Evolutionary conservation across 2,329 filamentous ascomycete genomes (phyloP).

Genomic region (Cordyceps pruinosa): DNA sequence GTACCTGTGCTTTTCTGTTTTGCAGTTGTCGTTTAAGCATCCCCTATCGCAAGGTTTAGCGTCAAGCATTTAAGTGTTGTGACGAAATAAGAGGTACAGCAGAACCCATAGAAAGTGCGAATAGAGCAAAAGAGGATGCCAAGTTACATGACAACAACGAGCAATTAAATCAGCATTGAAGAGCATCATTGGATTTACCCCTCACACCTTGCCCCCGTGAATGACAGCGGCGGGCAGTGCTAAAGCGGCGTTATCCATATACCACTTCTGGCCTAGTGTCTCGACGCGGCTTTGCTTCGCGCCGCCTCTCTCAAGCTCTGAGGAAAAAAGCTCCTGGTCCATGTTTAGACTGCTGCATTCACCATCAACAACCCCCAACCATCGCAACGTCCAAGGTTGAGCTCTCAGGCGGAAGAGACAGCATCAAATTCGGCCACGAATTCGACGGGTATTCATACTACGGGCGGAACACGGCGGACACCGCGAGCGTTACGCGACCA

Average conservation of each 20-base stretch:
- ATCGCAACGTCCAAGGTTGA: not conserved
- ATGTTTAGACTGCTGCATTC: not conserved
- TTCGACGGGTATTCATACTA: not conserved
- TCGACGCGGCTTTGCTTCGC: not conserved
- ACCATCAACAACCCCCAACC: not conserved
- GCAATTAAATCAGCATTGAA: too few relatives aligned
- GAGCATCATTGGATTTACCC: too few relatives aligned
- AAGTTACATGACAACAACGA: too few relatives aligned
- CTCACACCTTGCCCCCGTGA: too few relatives aligned
- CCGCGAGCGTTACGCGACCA: not conserved
- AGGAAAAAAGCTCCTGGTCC: slow-evolving; percentile 13
- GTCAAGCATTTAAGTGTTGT: too few relatives aligned
- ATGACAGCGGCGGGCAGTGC: not conserved
- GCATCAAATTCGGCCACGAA: not conserved
- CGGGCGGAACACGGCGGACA: not conserved
- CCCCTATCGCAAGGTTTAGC: too few relatives aligned
- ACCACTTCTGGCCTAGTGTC: not conserved
- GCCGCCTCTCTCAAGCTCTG: slow-evolving; percentile 7
- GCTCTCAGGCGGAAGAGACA: not conserved
- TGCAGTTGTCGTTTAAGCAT: too few relatives aligned
- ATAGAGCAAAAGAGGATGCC: too few relatives aligned
- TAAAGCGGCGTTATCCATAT: slow-evolving; percentile 2
- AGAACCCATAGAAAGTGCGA: too few relatives aligned
- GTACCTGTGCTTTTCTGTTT: too few relatives aligned
- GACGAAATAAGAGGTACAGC: too few relatives aligned